Percentiles rank a stretch among this genome's conserved stretches.
These are phyloP conservation scores for Fusarium azukiicola DNA, from an alignment of 2,329 filamentous ascomycete species.

Conservation along the genomic window DNA sequence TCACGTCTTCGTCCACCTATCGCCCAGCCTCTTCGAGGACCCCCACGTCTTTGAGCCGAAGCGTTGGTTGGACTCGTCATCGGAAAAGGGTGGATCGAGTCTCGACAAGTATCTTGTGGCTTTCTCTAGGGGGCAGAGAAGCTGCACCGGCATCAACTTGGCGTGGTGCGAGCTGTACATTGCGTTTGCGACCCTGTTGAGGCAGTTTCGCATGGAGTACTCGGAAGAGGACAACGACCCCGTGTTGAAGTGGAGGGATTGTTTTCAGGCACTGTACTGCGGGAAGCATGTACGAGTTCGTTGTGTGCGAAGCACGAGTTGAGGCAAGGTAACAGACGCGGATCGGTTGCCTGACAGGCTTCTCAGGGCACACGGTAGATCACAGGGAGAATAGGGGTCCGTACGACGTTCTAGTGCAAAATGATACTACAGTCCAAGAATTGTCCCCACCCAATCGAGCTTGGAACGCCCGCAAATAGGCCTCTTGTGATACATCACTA, in stretches of 20 bases:
- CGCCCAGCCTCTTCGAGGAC: background rate
- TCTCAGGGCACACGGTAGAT: background rate
- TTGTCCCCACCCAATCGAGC: too few relatives aligned
- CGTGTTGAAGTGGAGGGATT: background rate
- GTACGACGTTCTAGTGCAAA: background rate
- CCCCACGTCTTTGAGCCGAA: background rate
- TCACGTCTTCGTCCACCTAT: background rate
- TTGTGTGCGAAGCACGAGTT: background rate
- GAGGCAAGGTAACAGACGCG: background rate
- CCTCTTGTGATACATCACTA: too few relatives aligned
- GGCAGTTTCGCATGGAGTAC: background rate
- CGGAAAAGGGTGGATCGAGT: background rate
- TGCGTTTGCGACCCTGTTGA: background rate
- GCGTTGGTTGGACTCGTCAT: background rate
- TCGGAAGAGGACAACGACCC: background rate
- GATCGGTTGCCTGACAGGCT: background rate
- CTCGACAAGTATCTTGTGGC: background rate
- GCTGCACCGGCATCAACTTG: background rate
- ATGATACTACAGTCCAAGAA: background rate
- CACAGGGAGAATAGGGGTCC: background rate
- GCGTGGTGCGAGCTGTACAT: background rate
- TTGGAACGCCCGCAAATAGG: too few relatives aligned
- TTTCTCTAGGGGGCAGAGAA: background rate
- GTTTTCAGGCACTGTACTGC: background rate
- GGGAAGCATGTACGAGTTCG: background rate